These are phyloP conservation scores for Capsicum rhomboideum DNA, from an alignment of 257 asterid species.

Conservation along the genomic window DNA sequence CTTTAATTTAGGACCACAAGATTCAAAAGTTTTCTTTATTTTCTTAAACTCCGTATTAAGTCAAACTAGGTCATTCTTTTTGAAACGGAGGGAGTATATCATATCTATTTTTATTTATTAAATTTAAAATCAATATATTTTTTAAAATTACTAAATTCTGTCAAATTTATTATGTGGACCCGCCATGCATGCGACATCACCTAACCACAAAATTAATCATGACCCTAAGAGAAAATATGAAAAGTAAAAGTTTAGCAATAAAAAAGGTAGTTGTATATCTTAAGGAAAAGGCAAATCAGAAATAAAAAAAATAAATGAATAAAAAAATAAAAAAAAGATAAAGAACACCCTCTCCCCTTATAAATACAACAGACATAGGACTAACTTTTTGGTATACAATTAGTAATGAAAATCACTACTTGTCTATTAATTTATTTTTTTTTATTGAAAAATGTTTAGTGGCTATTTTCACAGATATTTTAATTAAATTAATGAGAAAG, in stretches of 20 bases:
- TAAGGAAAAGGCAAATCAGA: neutral
- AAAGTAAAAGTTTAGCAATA: neutral
- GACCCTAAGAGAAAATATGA: neutral
- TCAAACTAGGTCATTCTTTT: too few species aligned
- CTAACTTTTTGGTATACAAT: conserved; percentile 1
- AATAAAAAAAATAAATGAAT: neutral
- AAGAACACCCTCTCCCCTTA: neutral
- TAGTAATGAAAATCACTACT: too few species aligned
- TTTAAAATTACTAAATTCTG: neutral
- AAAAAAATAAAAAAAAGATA: neutral
- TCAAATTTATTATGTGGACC: neutral
- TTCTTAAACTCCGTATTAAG: too few species aligned
- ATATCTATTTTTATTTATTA: too few species aligned
- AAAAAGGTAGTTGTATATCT: neutral
- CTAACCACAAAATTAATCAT: neutral
- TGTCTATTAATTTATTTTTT: too few species aligned
- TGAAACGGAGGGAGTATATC: too few species aligned
- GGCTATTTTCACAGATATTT: too few species aligned
- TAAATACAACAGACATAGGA: neutral
- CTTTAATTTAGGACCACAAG: too few species aligned
- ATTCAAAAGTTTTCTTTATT: too few species aligned
- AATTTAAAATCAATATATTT: neutral
- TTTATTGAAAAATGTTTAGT: too few species aligned
- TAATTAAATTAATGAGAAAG: too few species aligned
- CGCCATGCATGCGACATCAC: neutral